A percentile compares a stretch with the other conserved stretches of the same genome.
Conservation (phyloP, 2,329 filamentous ascomycete genomes). For the Penicillium aurantiogriseum region DNA sequence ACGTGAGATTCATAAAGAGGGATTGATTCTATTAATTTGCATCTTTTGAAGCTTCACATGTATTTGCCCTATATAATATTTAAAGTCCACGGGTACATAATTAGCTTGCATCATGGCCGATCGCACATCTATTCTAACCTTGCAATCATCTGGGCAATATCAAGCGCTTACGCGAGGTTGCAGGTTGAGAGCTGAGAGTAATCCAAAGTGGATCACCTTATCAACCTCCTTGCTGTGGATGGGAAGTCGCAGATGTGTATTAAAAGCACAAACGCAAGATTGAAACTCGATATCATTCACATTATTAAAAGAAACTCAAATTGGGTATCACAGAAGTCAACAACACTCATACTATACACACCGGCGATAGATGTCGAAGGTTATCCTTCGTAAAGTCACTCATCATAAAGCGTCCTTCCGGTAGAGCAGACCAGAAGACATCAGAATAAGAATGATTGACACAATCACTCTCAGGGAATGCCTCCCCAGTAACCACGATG, state of each 20-base stretch:
- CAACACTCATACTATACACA: constrained; percentile 14
- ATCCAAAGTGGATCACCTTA: not conserved
- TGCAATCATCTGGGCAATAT: not conserved
- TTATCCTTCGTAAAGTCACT: constrained; percentile 3
- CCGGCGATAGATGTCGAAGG: constrained; percentile 9
- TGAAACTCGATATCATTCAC: not conserved
- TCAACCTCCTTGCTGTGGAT: not conserved
- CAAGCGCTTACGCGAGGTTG: not conserved
- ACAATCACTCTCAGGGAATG: constrained; percentile 3
- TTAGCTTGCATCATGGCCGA: not conserved
- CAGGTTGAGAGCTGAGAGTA: not conserved
- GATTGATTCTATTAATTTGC: not conserved
- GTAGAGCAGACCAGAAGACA: constrained; percentile 13
- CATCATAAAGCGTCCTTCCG: not conserved
- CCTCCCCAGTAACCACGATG: constrained; percentile 23
- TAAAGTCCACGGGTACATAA: no score
- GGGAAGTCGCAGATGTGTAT: not conserved
- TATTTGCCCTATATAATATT: not conserved
- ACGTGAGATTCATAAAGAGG: not conserved
- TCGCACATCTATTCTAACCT: not conserved
- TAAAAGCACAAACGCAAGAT: not conserved
- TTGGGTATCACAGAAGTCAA: constrained; percentile 18
- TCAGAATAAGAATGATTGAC: constrained; percentile 11
- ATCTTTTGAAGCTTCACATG: no score
- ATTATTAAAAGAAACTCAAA: constrained; percentile 4